Base-by-base conservation (phyloP, 1,284 basidiomycete species). In the Cutaneotrichosporon sp. region DNA sequence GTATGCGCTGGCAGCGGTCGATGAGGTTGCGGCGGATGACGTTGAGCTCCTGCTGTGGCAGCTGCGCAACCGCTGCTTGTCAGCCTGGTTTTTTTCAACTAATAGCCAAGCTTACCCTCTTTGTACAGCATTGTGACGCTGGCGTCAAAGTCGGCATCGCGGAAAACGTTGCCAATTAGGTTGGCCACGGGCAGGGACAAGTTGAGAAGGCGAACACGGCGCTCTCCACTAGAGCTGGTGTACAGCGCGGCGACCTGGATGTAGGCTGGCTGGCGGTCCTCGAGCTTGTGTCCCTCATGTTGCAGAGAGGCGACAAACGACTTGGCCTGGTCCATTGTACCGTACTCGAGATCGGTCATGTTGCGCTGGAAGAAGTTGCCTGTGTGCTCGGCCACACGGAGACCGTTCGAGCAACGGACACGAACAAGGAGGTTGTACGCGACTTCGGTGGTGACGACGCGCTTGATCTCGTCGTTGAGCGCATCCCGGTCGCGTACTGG, bases 211-310 rank as follows among this genome's bases (percentile, higher is more conserved):
- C 96, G 80, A 34, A 97, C 93, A 54, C 91, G 80, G 23, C 96
- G 80, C 69, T 90, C 80, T 5, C 96, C 96, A 4, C 77, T 76
- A 1, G 81, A 72, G 2, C 84, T 85, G 2, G 96, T 98, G 69
- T 98, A 93, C 30, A 98, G 77, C 1, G 90, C 79, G 0, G 96
- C 96, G n/a, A 84, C 86, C 72, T 99, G 96, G 49, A 98, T 75
- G 68, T 85, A 85, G 0, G 87, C 89, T 58, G 88, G 85, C 56
- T 83, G 80, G 41, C 87, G 83, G 37, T 88, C 83, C 66, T 88
- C 84, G 13, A 98, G 79, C 50, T 62, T 76, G 38, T 58, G 76
- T 22, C 74, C 75, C 69, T 72, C 84, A 77, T 66, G 85, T 76
- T 77, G 88, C 82, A 83, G 75, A 4, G 79, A 65, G 4, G 86